These are phyloP conservation scores for Kluyveromyces nonfermentans DNA, from an alignment of 805 yeast genomes.

Conservation along the genomic window DNA sequence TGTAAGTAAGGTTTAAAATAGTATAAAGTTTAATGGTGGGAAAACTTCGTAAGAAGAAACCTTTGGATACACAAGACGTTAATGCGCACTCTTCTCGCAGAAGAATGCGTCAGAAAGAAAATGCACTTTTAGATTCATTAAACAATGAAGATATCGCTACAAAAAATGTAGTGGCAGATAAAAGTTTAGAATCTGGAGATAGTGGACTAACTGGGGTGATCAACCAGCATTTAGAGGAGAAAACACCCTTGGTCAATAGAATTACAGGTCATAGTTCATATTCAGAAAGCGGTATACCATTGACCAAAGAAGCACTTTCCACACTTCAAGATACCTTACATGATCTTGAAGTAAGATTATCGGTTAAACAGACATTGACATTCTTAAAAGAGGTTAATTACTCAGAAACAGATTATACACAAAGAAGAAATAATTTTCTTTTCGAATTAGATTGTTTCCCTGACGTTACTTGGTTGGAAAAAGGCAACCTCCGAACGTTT, in stretches of 20 bases:
- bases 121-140: not conserved
- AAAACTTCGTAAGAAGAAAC: slow-evolving; percentile 1
- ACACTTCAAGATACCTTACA: slow-evolving; percentile 11
- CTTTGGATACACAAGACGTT: slow-evolving; percentile 2
- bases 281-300: not conserved
- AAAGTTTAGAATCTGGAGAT: not conserved
- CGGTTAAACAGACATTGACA: not conserved
- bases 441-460: slow-evolving; percentile 27
- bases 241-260: not conserved
- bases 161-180: not conserved
- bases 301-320: slow-evolving; percentile 14
- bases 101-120: slow-evolving; percentile 1
- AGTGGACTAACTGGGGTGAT: slow-evolving; percentile 1
- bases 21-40: not conserved
- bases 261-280: not conserved
- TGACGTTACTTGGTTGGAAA: slow-evolving; percentile 5
- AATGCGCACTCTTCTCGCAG: not conserved
- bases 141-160: not conserved
- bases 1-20: too few species aligned
- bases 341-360: not conserved
- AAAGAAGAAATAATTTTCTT: slow-evolving; percentile 13
- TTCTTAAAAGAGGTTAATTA: slow-evolving; percentile 5
- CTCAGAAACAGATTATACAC: slow-evolving; percentile 7
- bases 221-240: slow-evolving; percentile 1
- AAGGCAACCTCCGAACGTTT: slow-evolving; percentile 20